phyloP scores from a whole-genome alignment of 2,329 filamentous ascomycete species.

The Calonectria hongkongensis region DNA sequence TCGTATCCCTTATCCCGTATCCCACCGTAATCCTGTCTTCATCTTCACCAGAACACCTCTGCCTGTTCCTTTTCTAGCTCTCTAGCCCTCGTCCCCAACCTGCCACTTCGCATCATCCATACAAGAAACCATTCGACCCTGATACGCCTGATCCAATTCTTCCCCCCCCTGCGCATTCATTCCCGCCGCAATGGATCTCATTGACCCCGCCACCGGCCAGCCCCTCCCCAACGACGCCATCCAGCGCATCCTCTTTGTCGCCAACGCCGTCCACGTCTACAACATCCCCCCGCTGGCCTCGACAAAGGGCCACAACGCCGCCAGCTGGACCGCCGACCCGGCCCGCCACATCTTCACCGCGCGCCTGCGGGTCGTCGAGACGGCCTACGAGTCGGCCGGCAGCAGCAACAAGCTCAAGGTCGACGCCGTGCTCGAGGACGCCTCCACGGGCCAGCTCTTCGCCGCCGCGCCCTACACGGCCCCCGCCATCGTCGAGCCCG shows the following conservation, averaged over 20 bases:
- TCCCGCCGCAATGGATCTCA: slow-evolving; percentile 71
- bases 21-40: background rate
- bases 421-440: slow-evolving; percentile 87
- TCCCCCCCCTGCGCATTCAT: background rate
- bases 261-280: slow-evolving; percentile 87
- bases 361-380: slow-evolving; percentile 86
- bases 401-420: slow-evolving; percentile 76
- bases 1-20: slow-evolving; percentile 18
- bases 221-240: slow-evolving; percentile 84
- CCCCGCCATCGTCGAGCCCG: slow-evolving; percentile 81
- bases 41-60: background rate
- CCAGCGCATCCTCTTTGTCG: slow-evolving; percentile 88
- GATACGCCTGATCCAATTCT: background rate
- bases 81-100: background rate
- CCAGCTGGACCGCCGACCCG: slow-evolving; percentile 83
- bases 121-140: background rate
- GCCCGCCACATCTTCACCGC: slow-evolving; percentile 89
- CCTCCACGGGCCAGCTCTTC: slow-evolving; percentile 83
- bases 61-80: background rate
- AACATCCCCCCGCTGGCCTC: slow-evolving; percentile 87
- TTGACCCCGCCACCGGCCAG: slow-evolving; percentile 83
- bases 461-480: slow-evolving; percentile 87
- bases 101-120: background rate
- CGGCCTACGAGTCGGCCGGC: slow-evolving; percentile 69
- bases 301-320: slow-evolving; percentile 86